Evolutionary conservation across 148 eudicot species (phyloP), one percentile per base, ranked within the genome.

Genomic region (Silene latifolia): DNA sequence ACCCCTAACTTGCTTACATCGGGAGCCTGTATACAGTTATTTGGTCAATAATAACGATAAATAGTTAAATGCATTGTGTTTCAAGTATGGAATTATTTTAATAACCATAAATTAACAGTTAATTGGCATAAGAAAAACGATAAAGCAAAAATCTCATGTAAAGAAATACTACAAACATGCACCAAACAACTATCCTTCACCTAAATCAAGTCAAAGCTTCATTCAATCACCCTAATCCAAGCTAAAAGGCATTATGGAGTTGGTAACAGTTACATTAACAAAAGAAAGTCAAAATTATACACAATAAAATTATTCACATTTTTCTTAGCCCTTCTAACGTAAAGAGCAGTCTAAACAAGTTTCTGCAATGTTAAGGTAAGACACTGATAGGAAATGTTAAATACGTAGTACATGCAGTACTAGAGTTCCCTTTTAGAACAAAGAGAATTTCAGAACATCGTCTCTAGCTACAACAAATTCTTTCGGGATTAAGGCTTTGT

Each of bases 81-180:
- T 78, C 72, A 82, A 82, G 81, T 71, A 77, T 81, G 77, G 54
- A 71, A 72, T 78, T 77, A 73, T 53, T 63, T 54, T 64, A 14
- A 57, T 59, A 74, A 23, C 57, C 74, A 60, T 81, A 62, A 21
- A 69, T 48, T 68, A 44, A 32, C 35, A 32, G 35, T 21, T 44
- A 68, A 68, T 44, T 67, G 68, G 63, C 70, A 66, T 32, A 81
- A 42, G 21, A 44, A 10, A 42, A 19, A 46, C 17, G 53, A 58
- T 64, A 18, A 63, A 57, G 35, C 35, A 32, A 2, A 4, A 32
- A 32, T 32, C 35, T 4, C 4, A 32, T 32, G 35, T 0, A 32
- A 32, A 32, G 35, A 32, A 32, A 32, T 32, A 27, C 29, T 27
- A 32, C 76, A 77, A 56, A 32, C 76, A 77, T 73, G 74, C 62